Evolutionary conservation across 768 basidiomycete genomes (phyloP), one percentile per base, ranked within the genome.

Genomic region (Kwoniella dendrophila): DNA sequence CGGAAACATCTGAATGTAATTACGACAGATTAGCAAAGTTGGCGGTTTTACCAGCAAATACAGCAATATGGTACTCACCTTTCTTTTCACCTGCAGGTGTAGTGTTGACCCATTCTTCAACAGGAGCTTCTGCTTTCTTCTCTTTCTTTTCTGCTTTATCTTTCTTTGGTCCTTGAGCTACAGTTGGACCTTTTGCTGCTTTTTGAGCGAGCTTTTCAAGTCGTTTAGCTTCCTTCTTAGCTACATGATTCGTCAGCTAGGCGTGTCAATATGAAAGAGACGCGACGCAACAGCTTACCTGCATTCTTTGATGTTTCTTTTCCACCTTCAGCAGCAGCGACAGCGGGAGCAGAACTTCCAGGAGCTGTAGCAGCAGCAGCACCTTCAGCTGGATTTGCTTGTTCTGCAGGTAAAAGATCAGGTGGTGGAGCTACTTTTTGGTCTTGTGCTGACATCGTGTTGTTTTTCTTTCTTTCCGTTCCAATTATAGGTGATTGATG

Each of bases 71-170:
- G 1, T 10, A 73, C 82, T 63, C 48, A 90, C 94, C 92, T 81
- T 98, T 98, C 84, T 97, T 98, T 75, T 95, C 84, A 40, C 95
- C 96, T 72, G 83, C 85, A 0, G 90, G 91, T 0, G 93, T 96
- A 2, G 84, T 86, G 80, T 96, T 93, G 62, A 95, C 88, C 79
- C 90, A 95, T 29, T 66, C 69, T 49, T 63, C 69, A n/a, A 83
- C 82, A 1, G 82, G 82, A 26, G 64, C 87, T 49, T 86, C 87
- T 22, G 84, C 84, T 80, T 90, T 90, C 74, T 87, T 87, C 27
- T 80, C 85, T 80, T 91, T 90, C 80, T 91, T 90, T 50, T 71
- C 70, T 60, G 75, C 70, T 47, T 76, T 81, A 71, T 89, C 90
- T 81, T 91, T 91, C 73, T 87, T 86, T 1, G 80, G 80, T 8